phyloP scores from a whole-genome alignment of 1,284 basidiomycete genomes.

The Ganoderma resinaceum region DNA sequence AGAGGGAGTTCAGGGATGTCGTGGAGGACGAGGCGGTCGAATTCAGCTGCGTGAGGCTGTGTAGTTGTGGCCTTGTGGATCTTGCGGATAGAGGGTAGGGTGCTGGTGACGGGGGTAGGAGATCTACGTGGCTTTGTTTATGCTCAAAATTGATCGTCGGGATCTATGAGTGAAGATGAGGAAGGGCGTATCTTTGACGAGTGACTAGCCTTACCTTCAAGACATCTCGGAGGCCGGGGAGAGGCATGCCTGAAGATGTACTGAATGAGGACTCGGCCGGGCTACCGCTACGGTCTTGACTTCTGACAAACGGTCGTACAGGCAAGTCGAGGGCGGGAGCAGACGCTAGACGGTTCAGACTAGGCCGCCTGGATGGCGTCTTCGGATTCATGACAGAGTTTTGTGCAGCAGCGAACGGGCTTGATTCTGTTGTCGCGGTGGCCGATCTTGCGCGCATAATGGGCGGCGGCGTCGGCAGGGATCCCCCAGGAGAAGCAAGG shows the following conservation, averaged over 20 bases:
- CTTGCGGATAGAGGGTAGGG: constrained; percentile 51
- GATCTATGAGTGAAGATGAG: constrained; percentile 49
- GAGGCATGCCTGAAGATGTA: constrained; percentile 43
- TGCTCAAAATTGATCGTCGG: constrained; percentile 73
- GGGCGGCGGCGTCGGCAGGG: constrained; percentile 44
- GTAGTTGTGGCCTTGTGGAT: constrained; percentile 45
- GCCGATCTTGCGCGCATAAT: constrained; percentile 59
- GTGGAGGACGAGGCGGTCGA: constrained; percentile 39
- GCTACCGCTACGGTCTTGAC: constrained; percentile 55
- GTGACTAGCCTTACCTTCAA: constrained; percentile 58
- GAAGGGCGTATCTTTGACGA: not conserved
- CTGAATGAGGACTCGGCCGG: constrained; percentile 47
- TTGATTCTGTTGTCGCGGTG: constrained; percentile 48
- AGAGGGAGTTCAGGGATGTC: constrained; percentile 40
- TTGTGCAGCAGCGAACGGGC: constrained; percentile 24
- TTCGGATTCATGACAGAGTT: constrained; percentile 23
- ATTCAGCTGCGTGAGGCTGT: constrained; percentile 39
- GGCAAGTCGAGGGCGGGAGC: constrained; percentile 57
- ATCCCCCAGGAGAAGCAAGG: constrained; percentile 42
- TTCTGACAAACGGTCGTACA: constrained; percentile 50
- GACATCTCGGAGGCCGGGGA: constrained; percentile 74
- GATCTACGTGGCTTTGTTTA: constrained; percentile 70
- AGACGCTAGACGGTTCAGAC: constrained; percentile 53
- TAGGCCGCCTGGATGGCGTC: constrained; percentile 44
- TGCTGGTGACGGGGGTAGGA: constrained; percentile 82